phyloP scores from a whole-genome alignment of 345 rosid genomes.

The Mangifera indica region DNA sequence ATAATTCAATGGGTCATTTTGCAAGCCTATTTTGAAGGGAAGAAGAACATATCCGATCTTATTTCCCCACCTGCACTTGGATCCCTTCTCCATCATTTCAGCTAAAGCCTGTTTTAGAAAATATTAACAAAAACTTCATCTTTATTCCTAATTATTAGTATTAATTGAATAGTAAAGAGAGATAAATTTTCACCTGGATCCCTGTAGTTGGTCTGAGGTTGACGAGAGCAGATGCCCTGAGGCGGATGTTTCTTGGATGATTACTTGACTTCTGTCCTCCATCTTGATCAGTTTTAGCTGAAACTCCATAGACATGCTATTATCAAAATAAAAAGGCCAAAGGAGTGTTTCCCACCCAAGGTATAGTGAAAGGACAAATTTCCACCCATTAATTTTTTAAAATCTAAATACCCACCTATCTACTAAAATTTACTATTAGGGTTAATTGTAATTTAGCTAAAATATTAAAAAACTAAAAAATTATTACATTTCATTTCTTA shows the following conservation, averaged over 20 bases:
- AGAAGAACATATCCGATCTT: conserved; percentile 49
- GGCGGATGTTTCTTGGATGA: conserved; percentile 36
- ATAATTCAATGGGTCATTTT: conserved; percentile 52
- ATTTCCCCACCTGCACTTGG: conserved; percentile 56
- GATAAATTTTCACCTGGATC: conserved; percentile 40
- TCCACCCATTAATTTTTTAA: too few relatives aligned
- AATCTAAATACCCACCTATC: too few relatives aligned
- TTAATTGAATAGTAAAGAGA: not conserved
- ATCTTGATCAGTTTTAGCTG: conserved; percentile 31
- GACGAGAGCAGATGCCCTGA: conserved; percentile 49
- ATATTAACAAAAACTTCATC: too few relatives aligned
- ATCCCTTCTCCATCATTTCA: conserved; percentile 54
- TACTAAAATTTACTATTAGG: too few relatives aligned
- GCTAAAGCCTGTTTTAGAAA: conserved; percentile 40
- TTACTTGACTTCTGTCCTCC: conserved; percentile 25
- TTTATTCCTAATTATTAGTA: too few relatives aligned
- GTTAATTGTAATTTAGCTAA: too few relatives aligned
- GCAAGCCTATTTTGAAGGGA: conserved; percentile 42
- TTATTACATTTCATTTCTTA: too few relatives aligned
- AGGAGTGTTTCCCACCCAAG: too few relatives aligned
- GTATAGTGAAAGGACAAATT: too few relatives aligned
- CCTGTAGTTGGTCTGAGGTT: conserved; percentile 59
- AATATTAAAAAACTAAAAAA: too few relatives aligned
- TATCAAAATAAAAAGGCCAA: too few relatives aligned
- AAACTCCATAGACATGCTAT: too few relatives aligned